A percentile compares a stretch with the other conserved stretches of the same genome.
phyloP scores from a whole-genome alignment of 2,329 filamentous ascomycete genomes.

The Grosmannia clavigera region DNA sequence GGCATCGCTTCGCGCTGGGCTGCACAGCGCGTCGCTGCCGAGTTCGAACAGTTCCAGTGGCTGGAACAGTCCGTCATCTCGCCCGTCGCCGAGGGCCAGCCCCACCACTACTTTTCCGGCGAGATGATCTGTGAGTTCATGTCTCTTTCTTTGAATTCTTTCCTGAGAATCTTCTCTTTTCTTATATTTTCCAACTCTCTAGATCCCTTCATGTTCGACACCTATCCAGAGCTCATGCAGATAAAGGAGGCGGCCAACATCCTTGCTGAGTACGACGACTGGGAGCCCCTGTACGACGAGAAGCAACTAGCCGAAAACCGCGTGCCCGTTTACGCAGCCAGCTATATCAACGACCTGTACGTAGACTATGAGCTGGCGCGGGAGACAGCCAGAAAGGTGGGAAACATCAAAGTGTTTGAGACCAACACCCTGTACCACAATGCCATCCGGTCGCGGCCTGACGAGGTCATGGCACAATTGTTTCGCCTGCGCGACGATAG shows the following conservation, averaged over 20 bases:
- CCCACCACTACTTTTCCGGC: constrained; percentile 61
- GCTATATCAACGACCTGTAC: constrained; percentile 84
- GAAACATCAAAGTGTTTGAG: constrained; percentile 65
- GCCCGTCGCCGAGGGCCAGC: constrained; percentile 12
- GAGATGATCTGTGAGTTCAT: constrained; percentile 61
- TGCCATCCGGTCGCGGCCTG: constrained; percentile 58
- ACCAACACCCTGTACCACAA: constrained; percentile 86
- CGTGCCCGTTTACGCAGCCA: constrained; percentile 77
- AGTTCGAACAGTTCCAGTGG: constrained; percentile 37
- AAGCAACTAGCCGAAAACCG: constrained; percentile 61
- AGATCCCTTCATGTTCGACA: constrained; percentile 67
- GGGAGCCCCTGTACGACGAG: constrained; percentile 67
- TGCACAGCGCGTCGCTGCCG: constrained; percentile 49
- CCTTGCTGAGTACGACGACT: constrained; percentile 55
- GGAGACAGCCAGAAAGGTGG: constrained; percentile 63
- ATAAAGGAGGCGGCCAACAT: constrained; percentile 57
- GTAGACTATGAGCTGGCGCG: constrained; percentile 66
- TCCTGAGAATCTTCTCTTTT: neutral
- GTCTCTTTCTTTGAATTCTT: neutral
- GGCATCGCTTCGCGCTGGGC: constrained; percentile 60
- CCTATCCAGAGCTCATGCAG: constrained; percentile 61
- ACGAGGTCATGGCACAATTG: constrained; percentile 64
- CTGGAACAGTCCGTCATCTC: constrained; percentile 21
- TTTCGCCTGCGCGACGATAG: constrained; percentile 64
- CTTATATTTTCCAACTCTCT: neutral